Conservation (phyloP, 306 rosid genomes). For the Pueraria montana region DNA sequence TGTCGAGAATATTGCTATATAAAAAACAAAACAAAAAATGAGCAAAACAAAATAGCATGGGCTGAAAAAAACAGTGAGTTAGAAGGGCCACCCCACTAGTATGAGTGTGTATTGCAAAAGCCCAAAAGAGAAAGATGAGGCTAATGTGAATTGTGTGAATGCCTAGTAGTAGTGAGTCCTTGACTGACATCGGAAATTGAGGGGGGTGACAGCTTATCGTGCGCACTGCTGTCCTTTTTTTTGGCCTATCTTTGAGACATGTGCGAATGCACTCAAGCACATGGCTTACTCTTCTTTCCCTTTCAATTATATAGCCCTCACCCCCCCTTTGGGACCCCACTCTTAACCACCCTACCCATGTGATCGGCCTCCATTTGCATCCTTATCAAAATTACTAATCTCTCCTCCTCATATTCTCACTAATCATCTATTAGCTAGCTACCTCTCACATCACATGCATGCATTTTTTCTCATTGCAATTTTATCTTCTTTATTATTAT, state of each 20-base stretch:
- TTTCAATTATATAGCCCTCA: slow-evolving; percentile 35
- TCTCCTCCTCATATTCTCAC: background rate
- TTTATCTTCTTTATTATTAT: no score
- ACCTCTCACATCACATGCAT: background rate
- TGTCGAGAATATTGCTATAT: no score
- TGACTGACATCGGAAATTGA: background rate
- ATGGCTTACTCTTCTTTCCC: slow-evolving; percentile 41
- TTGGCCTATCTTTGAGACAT: slow-evolving; percentile 35
- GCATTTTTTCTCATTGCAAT: background rate
- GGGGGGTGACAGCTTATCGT: slow-evolving; percentile 41
- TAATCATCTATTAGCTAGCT: background rate
- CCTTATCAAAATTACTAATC: background rate
- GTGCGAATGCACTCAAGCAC: slow-evolving; percentile 42
- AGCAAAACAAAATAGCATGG: no score
- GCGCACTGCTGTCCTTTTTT: slow-evolving; percentile 38
- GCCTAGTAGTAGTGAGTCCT: no score
- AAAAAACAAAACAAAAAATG: no score
- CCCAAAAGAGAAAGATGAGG: no score
- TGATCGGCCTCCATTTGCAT: slow-evolving; percentile 22
- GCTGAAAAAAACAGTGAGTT: no score
- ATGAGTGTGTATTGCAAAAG: no score
- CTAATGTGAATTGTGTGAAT: no score
- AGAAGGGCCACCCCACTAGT: no score
- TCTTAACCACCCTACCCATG: slow-evolving; percentile 40
- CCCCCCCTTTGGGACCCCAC: slow-evolving; percentile 2